Base-by-base conservation (phyloP, 2,329 filamentous ascomycete genomes). In the Sporothrix sp. region DNA sequence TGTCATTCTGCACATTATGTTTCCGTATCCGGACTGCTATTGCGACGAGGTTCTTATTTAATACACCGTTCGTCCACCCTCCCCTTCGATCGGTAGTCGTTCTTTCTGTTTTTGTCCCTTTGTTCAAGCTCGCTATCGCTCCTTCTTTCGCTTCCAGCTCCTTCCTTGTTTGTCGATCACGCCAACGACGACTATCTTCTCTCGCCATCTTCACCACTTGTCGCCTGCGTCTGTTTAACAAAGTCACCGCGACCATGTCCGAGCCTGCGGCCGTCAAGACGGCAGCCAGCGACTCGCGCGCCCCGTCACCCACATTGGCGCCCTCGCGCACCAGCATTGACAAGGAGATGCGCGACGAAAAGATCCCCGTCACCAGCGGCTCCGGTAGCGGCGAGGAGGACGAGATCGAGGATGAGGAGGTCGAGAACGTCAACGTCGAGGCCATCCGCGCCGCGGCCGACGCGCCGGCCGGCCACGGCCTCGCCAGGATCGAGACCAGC, bases 241-340 rank as follows among this genome's bases (percentile, higher is more conserved):
- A 28, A 1, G 3, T 5, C 35, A 3, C 14, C 36, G 14, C 30
- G 20, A 35, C n/a, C 20, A 51, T 47, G 42, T 27, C 35, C 16
- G 49, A 46, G 7, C 11, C 28, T 9, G 36, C 30, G 13, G 27
- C 18, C 27, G 35, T 35, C 48, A 44, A 33, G 35, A 21, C 42
- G 28, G 49, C 49, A 18, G 27, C 21, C 18, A 13, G 16, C 14
- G 52, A 51, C 38, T 54, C 52, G 18, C 38, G 39, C 27, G 48
- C 48, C 9, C 35, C 27, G 10, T 54, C 52, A n/a, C 48, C 49
- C 9, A 54, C 52, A 3, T 45, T 54, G 1, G 49, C 52, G 10
- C 49, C 52, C 25, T 51, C 48, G 43, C 49, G 21, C 33, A 32
- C 27, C 21, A 51, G 44, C 20, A 23, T 48, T 35, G 52, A 51